Conservation (phyloP, 208 protist genomes). For the Leishmania martiniquensis region DNA sequence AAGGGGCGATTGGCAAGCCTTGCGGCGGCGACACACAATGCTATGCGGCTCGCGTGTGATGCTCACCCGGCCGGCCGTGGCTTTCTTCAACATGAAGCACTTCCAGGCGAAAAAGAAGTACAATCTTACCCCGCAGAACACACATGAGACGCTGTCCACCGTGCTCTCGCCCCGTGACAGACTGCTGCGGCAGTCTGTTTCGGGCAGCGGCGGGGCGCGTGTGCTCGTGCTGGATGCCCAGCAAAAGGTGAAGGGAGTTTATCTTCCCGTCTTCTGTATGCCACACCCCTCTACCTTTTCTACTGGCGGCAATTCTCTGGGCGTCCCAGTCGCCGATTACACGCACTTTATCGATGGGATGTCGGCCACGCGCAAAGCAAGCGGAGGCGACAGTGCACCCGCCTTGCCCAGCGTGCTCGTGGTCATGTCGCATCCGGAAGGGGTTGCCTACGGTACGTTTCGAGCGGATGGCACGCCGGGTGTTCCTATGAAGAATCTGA, state of each 20-base stretch:
- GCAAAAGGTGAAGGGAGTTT: conserved; percentile 83
- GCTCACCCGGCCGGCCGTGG: conserved; percentile 55
- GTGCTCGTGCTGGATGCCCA: conserved; percentile 84
- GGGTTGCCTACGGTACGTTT: conserved; percentile 37
- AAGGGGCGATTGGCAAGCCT: not conserved
- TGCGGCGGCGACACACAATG: conserved; percentile 1
- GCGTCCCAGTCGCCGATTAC: conserved; percentile 58
- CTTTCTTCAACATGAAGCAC: conserved; percentile 83
- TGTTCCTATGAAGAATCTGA: conserved; percentile 37
- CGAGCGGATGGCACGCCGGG: conserved; percentile 28
- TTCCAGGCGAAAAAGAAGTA: conserved; percentile 68
- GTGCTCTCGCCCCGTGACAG: conserved; percentile 58
- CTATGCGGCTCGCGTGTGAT: conserved; percentile 15
- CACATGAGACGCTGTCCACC: conserved; percentile 38
- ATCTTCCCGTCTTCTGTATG: conserved; percentile 69
- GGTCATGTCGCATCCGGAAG: conserved; percentile 50
- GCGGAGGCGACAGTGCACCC: not conserved
- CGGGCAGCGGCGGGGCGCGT: conserved; percentile 56
- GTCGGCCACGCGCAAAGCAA: not conserved
- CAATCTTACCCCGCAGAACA: conserved; percentile 45
- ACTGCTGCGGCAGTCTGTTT: conserved; percentile 71
- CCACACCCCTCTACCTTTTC: conserved; percentile 58
- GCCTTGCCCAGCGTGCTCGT: conserved; percentile 29
- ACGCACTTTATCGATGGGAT: conserved; percentile 28
- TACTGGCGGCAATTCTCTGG: conserved; percentile 51